Evolutionary conservation across 805 yeast genomes (phyloP).

Genomic region (Saccharomycodes ludwigii): DNA sequence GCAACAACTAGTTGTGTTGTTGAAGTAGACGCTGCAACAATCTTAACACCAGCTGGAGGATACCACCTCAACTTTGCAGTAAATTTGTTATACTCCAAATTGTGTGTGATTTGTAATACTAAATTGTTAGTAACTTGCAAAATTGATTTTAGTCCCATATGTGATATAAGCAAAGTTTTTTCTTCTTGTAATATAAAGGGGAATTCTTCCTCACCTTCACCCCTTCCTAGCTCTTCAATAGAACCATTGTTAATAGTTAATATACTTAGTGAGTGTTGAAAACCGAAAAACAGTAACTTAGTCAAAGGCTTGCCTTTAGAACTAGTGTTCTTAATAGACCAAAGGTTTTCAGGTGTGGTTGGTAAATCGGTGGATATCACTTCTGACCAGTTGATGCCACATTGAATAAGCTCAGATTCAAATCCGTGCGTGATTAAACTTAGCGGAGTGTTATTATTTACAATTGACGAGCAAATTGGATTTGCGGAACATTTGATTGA

Average conservation of each 20-base stretch:
- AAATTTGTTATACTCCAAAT: conserved; percentile 17
- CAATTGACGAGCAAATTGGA: conserved; percentile 21
- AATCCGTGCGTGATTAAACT: conserved; percentile 24
- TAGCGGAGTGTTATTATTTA: conserved; percentile 27
- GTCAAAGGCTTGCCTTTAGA: conserved; percentile 11
- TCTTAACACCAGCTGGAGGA: conserved; percentile 65
- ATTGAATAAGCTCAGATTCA: not conserved
- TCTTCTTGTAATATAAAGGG: conserved; percentile 44
- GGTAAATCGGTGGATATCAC: conserved; percentile 73
- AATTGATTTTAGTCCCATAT: conserved; percentile 49
- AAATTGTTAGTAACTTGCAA: conserved; percentile 68
- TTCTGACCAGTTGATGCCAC: conserved; percentile 48
- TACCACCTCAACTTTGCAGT: conserved; percentile 51
- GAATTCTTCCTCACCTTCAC: conserved; percentile 70
- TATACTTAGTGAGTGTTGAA: conserved; percentile 14
- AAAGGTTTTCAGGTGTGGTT: conserved; percentile 44
- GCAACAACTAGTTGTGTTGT: conserved; percentile 58
- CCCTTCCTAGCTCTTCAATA: conserved; percentile 64
- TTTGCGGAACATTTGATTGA: too few species aligned
- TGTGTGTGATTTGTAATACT: conserved; percentile 40
- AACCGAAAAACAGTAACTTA: conserved; percentile 15
- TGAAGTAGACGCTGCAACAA: conserved; percentile 51
- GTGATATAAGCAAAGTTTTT: conserved; percentile 56
- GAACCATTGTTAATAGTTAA: conserved; percentile 28
- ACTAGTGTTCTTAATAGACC: conserved; percentile 41